phyloP scores from a whole-genome alignment of 1,139 yeast species.

The Saccharomyces uvarum region DNA sequence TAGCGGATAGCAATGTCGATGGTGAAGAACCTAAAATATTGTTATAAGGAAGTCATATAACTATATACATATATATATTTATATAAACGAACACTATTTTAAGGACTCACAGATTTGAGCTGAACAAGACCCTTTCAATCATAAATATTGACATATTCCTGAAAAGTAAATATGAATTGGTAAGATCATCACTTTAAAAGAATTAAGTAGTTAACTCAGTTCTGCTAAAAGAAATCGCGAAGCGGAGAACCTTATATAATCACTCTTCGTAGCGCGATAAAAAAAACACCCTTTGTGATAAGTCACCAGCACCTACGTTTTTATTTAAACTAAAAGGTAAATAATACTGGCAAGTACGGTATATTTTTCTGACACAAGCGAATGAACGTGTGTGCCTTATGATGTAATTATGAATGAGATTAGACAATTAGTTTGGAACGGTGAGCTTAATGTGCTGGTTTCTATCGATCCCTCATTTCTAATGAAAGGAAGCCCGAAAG shows the following conservation, averaged over 20 bases:
- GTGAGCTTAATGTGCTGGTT: slow-evolving; percentile 41
- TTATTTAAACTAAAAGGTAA: neutral
- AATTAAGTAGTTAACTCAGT: neutral
- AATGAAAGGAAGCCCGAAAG: slow-evolving; percentile 9
- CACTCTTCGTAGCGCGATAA: neutral
- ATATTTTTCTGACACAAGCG: neutral
- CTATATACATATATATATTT: neutral
- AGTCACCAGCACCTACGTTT: neutral
- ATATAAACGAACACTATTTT: neutral
- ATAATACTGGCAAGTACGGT: neutral
- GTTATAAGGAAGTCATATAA: slow-evolving; percentile 14
- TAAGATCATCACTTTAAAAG: neutral
- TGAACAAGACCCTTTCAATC: neutral
- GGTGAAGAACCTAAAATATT: slow-evolving; percentile 32
- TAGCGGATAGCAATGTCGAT: slow-evolving; percentile 12
- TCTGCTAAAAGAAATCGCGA: neutral
- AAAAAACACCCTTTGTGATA: neutral
- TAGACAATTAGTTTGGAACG: slow-evolving; percentile 46
- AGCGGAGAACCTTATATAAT: neutral
- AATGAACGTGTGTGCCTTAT: neutral
- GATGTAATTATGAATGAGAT: slow-evolving; percentile 27
- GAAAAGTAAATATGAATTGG: too few relatives aligned
- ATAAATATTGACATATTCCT: neutral
- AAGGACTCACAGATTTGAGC: neutral
- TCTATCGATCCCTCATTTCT: slow-evolving; percentile 16